phyloP scores from a whole-genome alignment of 2,329 filamentous ascomycete genomes.

The Fusarium neocosmosporiellum region DNA sequence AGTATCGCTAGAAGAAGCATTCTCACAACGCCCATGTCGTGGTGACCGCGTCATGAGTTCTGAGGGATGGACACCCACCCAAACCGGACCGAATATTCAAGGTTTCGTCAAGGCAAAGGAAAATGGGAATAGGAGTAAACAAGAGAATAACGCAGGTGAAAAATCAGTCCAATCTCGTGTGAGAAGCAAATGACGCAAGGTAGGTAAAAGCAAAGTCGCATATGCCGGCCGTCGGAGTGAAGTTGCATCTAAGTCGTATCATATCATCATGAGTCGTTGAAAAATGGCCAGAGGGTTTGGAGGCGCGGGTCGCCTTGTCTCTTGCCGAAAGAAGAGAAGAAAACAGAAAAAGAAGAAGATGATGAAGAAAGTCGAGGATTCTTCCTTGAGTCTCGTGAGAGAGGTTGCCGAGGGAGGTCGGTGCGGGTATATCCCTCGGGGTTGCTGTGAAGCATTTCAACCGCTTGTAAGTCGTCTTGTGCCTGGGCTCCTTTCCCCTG shows the following conservation, averaged over 20 bases:
- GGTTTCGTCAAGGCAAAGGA: background rate
- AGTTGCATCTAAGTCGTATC: conserved; percentile 42
- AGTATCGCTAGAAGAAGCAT: background rate
- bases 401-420: conserved; percentile 39
- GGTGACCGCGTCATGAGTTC: background rate
- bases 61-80: background rate
- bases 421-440: conserved; percentile 47
- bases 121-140: background rate
- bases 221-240: conserved; percentile 33
- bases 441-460: conserved; percentile 55
- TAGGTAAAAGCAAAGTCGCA: conserved; percentile 6
- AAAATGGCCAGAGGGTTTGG: conserved; percentile 16
- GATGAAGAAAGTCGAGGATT: conserved; percentile 11
- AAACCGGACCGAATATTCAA: background rate
- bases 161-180: conserved; percentile 20
- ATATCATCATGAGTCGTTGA: conserved; percentile 41
- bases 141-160: background rate
- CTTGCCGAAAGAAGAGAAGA: conserved; percentile 16
- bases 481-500: conserved; percentile 26
- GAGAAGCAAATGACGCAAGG: conserved; percentile 5
- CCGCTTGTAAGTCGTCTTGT: conserved; percentile 47
- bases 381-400: conserved; percentile 40
- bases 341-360: conserved; percentile 9
- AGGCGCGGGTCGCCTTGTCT: conserved; percentile 18
- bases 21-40: background rate